A percentile compares a stretch with the other conserved stretches of the same genome.
Evolutionary conservation across 1,139 yeast genomes (phyloP).

Genomic region (Lodderomyces jiufengensis): DNA sequence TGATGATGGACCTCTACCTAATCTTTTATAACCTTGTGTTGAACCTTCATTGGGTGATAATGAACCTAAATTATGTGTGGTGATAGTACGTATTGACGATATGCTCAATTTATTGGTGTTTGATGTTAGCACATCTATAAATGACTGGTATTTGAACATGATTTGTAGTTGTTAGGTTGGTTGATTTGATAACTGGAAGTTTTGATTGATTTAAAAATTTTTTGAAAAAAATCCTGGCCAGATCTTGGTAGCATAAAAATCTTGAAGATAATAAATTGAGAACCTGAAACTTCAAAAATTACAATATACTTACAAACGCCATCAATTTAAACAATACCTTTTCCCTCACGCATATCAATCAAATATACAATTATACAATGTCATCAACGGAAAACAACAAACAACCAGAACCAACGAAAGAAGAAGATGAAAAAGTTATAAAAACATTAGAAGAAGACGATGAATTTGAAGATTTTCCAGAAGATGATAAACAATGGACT

Average conservation of each 20-base stretch:
- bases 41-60: slow-evolving; percentile 43
- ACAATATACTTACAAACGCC: neutral
- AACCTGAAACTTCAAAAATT: too few species aligned
- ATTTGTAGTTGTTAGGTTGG: too few species aligned
- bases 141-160: too few species aligned
- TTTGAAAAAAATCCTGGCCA: too few species aligned
- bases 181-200: too few species aligned
- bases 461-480: slow-evolving; percentile 93
- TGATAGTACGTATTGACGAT: slow-evolving; percentile 16
- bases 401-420: slow-evolving; percentile 10
- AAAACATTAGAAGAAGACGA: slow-evolving; percentile 85
- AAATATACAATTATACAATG: neutral
- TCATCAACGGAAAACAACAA: slow-evolving; percentile 1
- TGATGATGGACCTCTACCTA: slow-evolving; percentile 97
- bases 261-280: too few species aligned
- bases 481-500: slow-evolving; percentile 65
- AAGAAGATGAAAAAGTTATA: slow-evolving; percentile 37
- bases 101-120: too few species aligned
- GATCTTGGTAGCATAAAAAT: too few species aligned
- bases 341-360: neutral
- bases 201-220: too few species aligned
- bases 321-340: neutral
- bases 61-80: slow-evolving; percentile 34
- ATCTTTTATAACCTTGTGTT: slow-evolving; percentile 52
- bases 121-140: too few species aligned